Evolutionary conservation across 805 yeast species (phyloP), one percentile per base, ranked within the genome.

Genomic region (Yueomyces sp.): DNA sequence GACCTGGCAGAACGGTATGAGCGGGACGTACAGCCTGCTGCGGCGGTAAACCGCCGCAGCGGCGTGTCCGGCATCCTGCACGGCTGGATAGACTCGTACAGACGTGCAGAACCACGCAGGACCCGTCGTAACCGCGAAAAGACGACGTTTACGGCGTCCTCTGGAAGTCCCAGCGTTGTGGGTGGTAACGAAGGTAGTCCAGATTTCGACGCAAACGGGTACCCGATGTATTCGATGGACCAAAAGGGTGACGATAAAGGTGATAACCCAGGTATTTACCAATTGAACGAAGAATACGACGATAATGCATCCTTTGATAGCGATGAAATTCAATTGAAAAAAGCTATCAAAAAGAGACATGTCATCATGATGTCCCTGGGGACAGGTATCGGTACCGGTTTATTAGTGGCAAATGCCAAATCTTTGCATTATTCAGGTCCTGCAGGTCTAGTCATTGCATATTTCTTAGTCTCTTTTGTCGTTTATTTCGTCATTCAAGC

Each of bases 341-440:
- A 48, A 30, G 42, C 47, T 3, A 49, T 50, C 52, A 56, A 59
- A 38, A 50, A 62, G 11, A 56, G 74, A 36, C 87, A 81, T 51
- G 73, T 79, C 48, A 74, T 76, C 46, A 75, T 83, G 76, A 80
- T 85, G 61, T 85, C 92, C 42, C 68, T 85, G 44, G 92, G 88
- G 45, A 87, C 92, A 44, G 80, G 88, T 40, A 79, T 85, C 47
- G 95, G 94, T 52, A 80, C 90, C 12, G 85, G 84, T 49, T 63
- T 79, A 32, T 63, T 72, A 49, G 75, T 76, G 44, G 81, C 80
- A 44, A 64, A 72, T 40, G 81, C 77, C 40, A 59, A 67, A 51
- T 67, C 72, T n/a, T 52, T 72, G 39, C 51, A 52, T n/a, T 47
- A 52, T 12, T 66, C 68, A 44, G 76, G 76, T 38, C 75, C 76